Evolutionary conservation across 306 rosid species (phyloP).

Genomic region (Begonia fuchsioides): DNA sequence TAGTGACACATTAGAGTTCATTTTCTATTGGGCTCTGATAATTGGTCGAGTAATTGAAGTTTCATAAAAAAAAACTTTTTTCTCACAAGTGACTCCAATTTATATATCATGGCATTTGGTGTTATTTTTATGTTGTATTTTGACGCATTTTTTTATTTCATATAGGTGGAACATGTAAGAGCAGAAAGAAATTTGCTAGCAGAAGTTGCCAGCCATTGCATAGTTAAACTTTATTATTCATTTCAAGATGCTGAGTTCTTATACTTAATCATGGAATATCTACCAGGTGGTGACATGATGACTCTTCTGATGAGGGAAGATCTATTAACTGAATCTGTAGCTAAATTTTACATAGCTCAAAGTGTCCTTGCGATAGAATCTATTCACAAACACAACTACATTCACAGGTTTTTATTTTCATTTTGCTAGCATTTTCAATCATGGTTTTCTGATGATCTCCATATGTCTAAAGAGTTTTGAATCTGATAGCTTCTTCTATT

Average conservation of each 20-base stretch:
- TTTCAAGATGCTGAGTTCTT: conserved; percentile 88
- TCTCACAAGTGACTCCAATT: neutral
- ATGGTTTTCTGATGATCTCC: neutral
- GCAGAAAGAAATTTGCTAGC: conserved; percentile 98
- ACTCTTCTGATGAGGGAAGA: conserved; percentile 94
- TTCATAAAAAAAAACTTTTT: too few species aligned
- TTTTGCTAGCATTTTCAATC: neutral
- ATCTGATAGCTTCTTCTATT: conserved; percentile 11
- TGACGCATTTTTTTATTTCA: conserved; percentile 3
- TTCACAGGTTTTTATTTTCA: conserved; percentile 59
- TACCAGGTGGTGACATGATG: conserved; percentile 98
- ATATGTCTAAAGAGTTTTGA: conserved; percentile 8
- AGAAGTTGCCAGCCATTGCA: conserved; percentile 97
- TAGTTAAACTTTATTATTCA: conserved; percentile 95
- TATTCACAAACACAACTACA: conserved; percentile 87
- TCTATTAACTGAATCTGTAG: conserved; percentile 66
- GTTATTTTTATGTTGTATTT: too few species aligned
- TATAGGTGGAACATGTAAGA: conserved; percentile 97
- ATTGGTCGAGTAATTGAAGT: too few species aligned
- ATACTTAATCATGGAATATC: conserved; percentile 94
- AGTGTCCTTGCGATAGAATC: conserved; percentile 96
- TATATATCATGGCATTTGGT: neutral
- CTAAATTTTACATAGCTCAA: conserved; percentile 92
- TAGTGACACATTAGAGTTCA: too few species aligned
- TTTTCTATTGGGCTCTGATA: too few species aligned